A percentile compares a stretch with the other conserved stretches of the same genome.
Conservation (phyloP, 257 asterid genomes). For the Solanum raphanifolium region DNA sequence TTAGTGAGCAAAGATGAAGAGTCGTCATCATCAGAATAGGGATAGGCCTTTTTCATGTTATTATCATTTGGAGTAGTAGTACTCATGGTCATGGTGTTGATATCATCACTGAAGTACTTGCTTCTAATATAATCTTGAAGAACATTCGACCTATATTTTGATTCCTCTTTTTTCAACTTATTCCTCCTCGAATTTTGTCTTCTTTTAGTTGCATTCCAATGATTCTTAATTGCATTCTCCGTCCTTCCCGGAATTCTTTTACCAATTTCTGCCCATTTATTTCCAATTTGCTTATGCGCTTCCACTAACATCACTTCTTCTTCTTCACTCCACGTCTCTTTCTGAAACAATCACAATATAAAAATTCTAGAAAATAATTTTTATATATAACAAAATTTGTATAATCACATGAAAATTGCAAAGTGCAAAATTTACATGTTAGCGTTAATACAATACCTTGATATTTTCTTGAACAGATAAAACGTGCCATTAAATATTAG, state of each 20-base stretch:
- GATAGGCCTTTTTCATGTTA: neutral
- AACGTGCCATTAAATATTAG: neutral
- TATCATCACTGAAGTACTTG: conserved; percentile 2
- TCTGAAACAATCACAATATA: conserved; percentile 21
- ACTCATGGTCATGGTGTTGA: neutral
- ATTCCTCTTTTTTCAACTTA: conserved; percentile 5
- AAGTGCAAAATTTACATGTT: neutral
- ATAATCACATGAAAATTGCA: conserved; percentile 12
- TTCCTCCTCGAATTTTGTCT: conserved; percentile 40
- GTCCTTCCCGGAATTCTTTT: conserved; percentile 60
- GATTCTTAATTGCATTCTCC: conserved; percentile 78
- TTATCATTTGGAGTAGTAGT: neutral
- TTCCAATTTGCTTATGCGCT: conserved; percentile 47
- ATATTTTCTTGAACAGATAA: neutral
- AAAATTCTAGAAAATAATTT: neutral
- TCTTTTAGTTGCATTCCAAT: conserved; percentile 70
- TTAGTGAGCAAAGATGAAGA: conserved; percentile 19
- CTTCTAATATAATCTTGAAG: conserved; percentile 50
- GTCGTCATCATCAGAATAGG: neutral
- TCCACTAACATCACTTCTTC: conserved; percentile 53
- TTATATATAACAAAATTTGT: neutral
- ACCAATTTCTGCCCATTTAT: conserved; percentile 72
- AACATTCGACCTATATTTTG: conserved; percentile 19
- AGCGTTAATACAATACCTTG: neutral
- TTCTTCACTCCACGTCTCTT: conserved; percentile 56